Evolutionary conservation across 1,139 yeast species (phyloP), one percentile per base, ranked within the genome.

Genomic region (Spencermartinsiella ligniputridi): DNA sequence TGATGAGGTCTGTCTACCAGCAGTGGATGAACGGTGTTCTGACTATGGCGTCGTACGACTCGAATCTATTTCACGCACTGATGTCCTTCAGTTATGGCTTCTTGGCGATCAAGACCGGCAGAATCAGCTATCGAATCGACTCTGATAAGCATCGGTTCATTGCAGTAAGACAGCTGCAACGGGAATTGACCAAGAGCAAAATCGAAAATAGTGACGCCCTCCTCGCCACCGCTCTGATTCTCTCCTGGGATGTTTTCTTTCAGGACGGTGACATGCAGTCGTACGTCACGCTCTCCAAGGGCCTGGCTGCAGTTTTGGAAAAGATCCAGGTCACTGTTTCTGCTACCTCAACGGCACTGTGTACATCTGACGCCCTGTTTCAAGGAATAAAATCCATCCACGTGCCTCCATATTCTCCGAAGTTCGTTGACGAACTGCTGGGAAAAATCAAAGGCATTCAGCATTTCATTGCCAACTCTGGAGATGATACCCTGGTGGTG

Each of bases 331-430:
- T 48, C 37, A 43, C 53, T 20, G 46, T 56, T n/a, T 39, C 53
- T 8, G 53, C 53, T 22, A 56, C 62, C 5, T 59, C 59, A 9
- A 55, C 60, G n/a, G 55, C 63, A 8, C 44, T 56, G 5, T 59
- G 63, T 44, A 56, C 58, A 57, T 50, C 56, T 5, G 61, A 60
- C 30, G 58, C 64, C 6, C 49, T 60, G 6, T 51, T 59, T 40
- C 64, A 62, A 44, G 55, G 60, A 21, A 57, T 61, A 42, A 55
- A 68, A 29, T 54, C 66, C 9, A 61, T 69, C 15, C 62, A 65
- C 42, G 53, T 64, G 42, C 74, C 73, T 0, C 58, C 66, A 2
- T 69, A 68, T 51, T 60, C 61, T 39, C 52, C 63, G 2, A 45
- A 54, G 2, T 67, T 68, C 42, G 56, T 69, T 40, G 42, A 37